Base-by-base conservation (phyloP, 805 yeast species). In the Candida montana region DNA sequence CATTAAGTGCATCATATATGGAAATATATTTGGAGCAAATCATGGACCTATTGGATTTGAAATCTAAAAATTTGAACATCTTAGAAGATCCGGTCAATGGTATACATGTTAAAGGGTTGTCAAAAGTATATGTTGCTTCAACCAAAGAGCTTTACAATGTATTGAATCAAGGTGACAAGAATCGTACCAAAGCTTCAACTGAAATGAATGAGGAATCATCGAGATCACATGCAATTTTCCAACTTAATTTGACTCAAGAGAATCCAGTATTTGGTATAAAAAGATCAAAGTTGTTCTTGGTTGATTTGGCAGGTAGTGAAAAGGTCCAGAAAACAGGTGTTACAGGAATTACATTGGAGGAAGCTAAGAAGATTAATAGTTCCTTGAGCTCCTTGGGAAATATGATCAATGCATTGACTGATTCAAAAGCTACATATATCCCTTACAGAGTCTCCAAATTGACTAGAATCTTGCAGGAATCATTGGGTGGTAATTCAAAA, bases 261-360 rank as follows among this genome's bases (percentile, higher is more conserved):
- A 71, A 74, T 50, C 46, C 62, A 4, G 68, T 72, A n/a, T 85
- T 83, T 12, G 69, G 77, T 7, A 67, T 75, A 17, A 82, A 77
- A 55, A 67, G 71, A 30, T 81, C 89, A 5, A 78, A 75, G 44
- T 67, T 88, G 45, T 83, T 80, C 52, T 61, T 88, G 29, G 91
- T 87, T 11, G 96, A 88, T 62, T 68, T 88, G 48, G 95, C 95
- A 0, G 95, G 96, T 6, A 81, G 91, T 18, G 96, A 90, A 59
- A 84, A 80, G 58, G 77, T 81, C 30, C 78, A 79, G 44, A 82
- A 79, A 48, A 78, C 93, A 0, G 91, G 93, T 3, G 91, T 90
- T 1, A 61, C 76, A 0, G 93, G 93, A 1, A 78, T 77, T 50
- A 71, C 81, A 2, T 64, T 84, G 7, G 90, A 87, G 55, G 96